Percentiles rank a stretch among this genome's conserved stretches.
Evolutionary conservation across 495 filamentous ascomycete genomes (phyloP).

Genomic region (Pyronema omphalodes): DNA sequence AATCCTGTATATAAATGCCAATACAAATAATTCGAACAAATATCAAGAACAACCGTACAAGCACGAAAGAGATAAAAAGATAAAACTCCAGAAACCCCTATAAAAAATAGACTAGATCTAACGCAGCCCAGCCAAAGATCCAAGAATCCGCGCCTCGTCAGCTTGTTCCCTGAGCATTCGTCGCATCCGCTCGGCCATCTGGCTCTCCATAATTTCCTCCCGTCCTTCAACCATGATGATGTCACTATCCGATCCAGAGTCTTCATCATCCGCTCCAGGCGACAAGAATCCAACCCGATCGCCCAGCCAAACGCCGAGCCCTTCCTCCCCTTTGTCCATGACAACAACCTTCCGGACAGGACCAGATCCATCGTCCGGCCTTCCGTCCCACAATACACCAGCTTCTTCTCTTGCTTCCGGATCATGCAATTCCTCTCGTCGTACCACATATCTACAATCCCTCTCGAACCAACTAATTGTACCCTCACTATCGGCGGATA

Average conservation of each 20-base stretch:
- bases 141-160: constrained; percentile 15
- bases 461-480: constrained; percentile 83
- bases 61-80: not conserved
- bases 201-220: constrained; percentile 6
- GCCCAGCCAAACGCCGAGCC: constrained; percentile 63
- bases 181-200: constrained; percentile 13
- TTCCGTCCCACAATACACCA: constrained; percentile 28
- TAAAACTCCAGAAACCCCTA: not conserved
- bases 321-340: constrained; percentile 39
- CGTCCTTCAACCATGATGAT: constrained; percentile 29
- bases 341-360: constrained; percentile 31
- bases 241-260: constrained; percentile 31
- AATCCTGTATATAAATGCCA: no score
- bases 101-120: not conserved
- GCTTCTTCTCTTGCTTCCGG: constrained; percentile 27
- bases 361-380: constrained; percentile 28
- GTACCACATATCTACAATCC: constrained; percentile 63
- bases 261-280: constrained; percentile 31
- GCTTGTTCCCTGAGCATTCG: constrained; percentile 10
- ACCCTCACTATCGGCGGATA: constrained; percentile 69
- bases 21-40: no score
- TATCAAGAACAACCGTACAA: no score
- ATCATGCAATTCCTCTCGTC: constrained; percentile 54
- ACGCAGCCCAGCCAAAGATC: not conserved
- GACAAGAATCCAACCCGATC: constrained; percentile 56